Percentiles rank a stretch among this genome's conserved stretches.
Conservation (phyloP, 2,329 filamentous ascomycete genomes). For the Dothideomycetes sp. region DNA sequence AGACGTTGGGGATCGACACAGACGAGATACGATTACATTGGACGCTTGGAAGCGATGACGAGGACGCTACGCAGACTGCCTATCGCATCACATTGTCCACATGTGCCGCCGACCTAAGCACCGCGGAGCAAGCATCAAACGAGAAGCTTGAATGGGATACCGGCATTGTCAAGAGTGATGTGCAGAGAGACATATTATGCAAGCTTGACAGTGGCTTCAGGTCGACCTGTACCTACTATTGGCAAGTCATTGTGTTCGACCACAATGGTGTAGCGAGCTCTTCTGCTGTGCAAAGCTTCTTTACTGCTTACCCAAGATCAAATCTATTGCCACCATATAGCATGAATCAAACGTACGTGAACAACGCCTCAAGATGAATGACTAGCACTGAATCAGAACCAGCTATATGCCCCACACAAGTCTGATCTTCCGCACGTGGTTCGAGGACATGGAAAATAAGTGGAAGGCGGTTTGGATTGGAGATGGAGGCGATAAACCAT, state of each 20-base stretch:
- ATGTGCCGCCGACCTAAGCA: no score
- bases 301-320: constrained; percentile 28
- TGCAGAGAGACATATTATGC: constrained; percentile 20
- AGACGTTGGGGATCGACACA: constrained; percentile 28
- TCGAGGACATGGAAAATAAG: constrained; percentile 28
- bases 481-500: constrained; percentile 28
- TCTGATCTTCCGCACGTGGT: constrained; percentile 32
- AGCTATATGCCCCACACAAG: constrained; percentile 33
- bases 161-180: constrained; percentile 12
- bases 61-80: constrained; percentile 22
- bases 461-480: constrained; percentile 33
- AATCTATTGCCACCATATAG: constrained; percentile 28
- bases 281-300: constrained; percentile 24
- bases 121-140: neutral
- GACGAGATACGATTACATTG: constrained; percentile 27
- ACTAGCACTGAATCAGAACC: no score
- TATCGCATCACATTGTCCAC: constrained; percentile 18
- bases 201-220: constrained; percentile 22
- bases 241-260: constrained; percentile 28
- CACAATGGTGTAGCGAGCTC: constrained; percentile 17
- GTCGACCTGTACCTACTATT: constrained; percentile 26
- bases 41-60: constrained; percentile 19
- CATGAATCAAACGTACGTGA: constrained; percentile 29
- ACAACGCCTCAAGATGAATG: no score
- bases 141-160: constrained; percentile 14